Evolutionary conservation across 257 asterid species (phyloP).

Genomic region (Marsdenia floribunda): DNA sequence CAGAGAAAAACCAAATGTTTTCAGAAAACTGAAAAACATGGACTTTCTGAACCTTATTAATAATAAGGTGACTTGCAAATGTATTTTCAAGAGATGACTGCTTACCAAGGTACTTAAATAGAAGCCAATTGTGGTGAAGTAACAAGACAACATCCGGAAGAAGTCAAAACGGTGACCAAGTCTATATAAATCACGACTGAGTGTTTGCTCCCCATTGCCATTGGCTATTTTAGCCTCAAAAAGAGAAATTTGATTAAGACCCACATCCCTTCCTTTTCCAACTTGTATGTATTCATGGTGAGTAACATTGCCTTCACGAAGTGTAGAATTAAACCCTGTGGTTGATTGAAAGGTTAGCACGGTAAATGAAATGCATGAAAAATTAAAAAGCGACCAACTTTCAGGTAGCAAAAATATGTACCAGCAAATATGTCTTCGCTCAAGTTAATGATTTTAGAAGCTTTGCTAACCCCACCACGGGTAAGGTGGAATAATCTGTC

Average conservation of each 20-base stretch:
- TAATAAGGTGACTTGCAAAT: neutral
- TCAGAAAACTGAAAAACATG: constrained; percentile 10
- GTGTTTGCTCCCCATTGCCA: constrained; percentile 97
- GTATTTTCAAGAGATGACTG: constrained; percentile 6
- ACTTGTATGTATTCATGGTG: constrained; percentile 99
- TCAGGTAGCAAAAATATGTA: constrained; percentile 19
- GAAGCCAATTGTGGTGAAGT: constrained; percentile 94
- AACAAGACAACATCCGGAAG: constrained; percentile 93
- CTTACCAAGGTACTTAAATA: constrained; percentile 93
- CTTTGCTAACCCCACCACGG: constrained; percentile 97
- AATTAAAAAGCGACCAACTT: neutral
- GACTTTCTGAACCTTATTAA: constrained; percentile 3
- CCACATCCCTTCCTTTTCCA: constrained; percentile 98
- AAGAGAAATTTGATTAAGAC: constrained; percentile 94
- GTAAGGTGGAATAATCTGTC: constrained; percentile 96
- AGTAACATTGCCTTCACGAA: constrained; percentile 95
- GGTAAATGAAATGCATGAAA: neutral
- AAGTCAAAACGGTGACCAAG: constrained; percentile 99
- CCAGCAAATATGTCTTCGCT: constrained; percentile 99
- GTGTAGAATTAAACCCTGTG: constrained; percentile 95
- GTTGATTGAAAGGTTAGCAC: neutral
- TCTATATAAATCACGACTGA: constrained; percentile 91
- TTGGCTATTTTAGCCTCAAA: constrained; percentile 97
- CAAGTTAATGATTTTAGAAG: constrained; percentile 85
- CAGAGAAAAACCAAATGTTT: constrained; percentile 22